Percentiles rank a stretch among this genome's conserved stretches.
Evolutionary conservation across 2,329 filamentous ascomycete genomes (phyloP).

Genomic region (Rhynchosporium graminicola): DNA sequence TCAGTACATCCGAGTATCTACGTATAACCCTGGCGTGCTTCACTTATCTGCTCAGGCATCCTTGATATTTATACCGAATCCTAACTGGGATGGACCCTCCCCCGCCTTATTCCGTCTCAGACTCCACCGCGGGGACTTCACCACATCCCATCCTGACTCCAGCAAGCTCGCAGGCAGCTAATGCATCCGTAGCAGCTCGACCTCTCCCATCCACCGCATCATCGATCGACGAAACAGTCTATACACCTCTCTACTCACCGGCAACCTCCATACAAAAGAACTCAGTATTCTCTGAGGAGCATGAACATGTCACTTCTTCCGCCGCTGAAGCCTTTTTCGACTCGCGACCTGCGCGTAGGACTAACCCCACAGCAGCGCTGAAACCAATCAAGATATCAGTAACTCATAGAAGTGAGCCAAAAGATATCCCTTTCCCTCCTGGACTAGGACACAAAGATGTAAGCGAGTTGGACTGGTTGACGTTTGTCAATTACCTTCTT

Average conservation of each 20-base stretch:
- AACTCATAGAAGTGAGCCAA: constrained; percentile 22
- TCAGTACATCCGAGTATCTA: not conserved
- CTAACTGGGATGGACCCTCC: constrained; percentile 44
- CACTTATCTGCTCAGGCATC: not conserved
- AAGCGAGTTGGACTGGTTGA: constrained; percentile 56
- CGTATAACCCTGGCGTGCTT: not conserved
- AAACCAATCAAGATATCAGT: constrained; percentile 26
- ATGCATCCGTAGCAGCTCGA: constrained; percentile 40
- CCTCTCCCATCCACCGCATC: constrained; percentile 28
- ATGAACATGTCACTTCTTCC: constrained; percentile 25
- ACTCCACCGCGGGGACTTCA: constrained; percentile 47
- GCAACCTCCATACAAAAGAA: constrained; percentile 30
- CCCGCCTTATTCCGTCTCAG: constrained; percentile 59
- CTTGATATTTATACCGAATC: constrained; percentile 17
- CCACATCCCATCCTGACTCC: constrained; percentile 35
- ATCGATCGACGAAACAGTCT: constrained; percentile 31
- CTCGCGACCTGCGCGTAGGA: constrained; percentile 30
- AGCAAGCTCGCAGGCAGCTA: constrained; percentile 40
- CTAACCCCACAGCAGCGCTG: constrained; percentile 38
- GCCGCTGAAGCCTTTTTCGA: constrained; percentile 37
- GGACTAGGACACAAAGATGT: constrained; percentile 45
- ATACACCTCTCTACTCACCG: constrained; percentile 35
- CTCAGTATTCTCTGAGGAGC: constrained; percentile 19
- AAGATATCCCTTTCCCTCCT: constrained; percentile 32
- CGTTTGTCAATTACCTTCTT: constrained; percentile 58